Evolutionary conservation across 495 filamentous ascomycete genomes (phyloP).

Genomic region (Penicillium pancosmium): DNA sequence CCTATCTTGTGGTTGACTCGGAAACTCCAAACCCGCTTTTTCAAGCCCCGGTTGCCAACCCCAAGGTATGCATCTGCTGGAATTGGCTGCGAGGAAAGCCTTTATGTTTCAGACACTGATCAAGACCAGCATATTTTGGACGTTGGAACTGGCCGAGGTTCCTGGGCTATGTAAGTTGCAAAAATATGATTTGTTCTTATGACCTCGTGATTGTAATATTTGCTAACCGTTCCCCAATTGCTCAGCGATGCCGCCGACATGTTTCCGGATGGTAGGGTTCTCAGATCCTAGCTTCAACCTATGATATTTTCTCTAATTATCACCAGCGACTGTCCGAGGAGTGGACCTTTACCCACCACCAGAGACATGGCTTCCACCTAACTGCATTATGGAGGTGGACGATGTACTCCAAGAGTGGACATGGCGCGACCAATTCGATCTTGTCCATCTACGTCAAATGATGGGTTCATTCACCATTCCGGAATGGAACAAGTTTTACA

Average conservation of each 20-base stretch:
- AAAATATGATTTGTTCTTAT: not conserved
- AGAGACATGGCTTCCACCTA: constrained; percentile 34
- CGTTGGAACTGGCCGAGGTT: constrained; percentile 30
- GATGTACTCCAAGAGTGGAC: constrained; percentile 33
- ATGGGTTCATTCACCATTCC: constrained; percentile 18
- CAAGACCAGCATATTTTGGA: constrained; percentile 22
- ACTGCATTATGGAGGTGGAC: constrained; percentile 36
- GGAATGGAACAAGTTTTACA: constrained; percentile 34
- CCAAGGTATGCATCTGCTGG: not conserved
- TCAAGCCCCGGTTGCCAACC: not conserved
- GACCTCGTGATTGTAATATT: not conserved
- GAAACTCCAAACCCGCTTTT: constrained; percentile 21
- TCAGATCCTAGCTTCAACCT: not conserved
- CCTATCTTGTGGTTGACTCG: constrained; percentile 19
- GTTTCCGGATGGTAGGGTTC: constrained; percentile 18
- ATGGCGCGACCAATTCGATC: constrained; percentile 32
- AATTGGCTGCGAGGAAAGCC: not conserved
- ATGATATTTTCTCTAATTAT: not conserved
- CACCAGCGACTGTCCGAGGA: constrained; percentile 23
- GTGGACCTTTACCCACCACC: constrained; percentile 27
- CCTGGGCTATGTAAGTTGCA: constrained; percentile 32
- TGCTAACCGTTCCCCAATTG: not conserved
- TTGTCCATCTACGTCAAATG: constrained; percentile 34
- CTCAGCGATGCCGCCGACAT: constrained; percentile 30
- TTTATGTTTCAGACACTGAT: not conserved